Conservation (phyloP, 2,329 filamentous ascomycete species). For the Colletotrichum sp. region DNA sequence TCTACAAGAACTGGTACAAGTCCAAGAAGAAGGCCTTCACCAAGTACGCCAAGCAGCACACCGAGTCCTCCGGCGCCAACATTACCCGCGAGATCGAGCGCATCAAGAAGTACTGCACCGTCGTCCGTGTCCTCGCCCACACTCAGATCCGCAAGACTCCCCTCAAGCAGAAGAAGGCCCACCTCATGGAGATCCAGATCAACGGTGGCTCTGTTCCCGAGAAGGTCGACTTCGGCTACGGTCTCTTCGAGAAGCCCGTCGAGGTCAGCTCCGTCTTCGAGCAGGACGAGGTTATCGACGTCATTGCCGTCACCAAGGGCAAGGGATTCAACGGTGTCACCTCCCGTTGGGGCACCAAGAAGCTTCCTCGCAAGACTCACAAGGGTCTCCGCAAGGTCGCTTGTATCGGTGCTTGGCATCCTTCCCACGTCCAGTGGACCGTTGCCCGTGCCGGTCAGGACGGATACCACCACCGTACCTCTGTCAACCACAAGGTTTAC, state of each 20-base stretch:
- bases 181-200: slow-evolving; percentile 99
- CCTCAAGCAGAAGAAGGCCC: slow-evolving; percentile 99
- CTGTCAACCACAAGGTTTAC: slow-evolving; percentile 99
- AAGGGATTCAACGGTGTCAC: slow-evolving; percentile 99
- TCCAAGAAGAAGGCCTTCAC: slow-evolving; percentile 99
- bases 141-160: slow-evolving; percentile 99
- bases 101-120: slow-evolving; percentile 99
- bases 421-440: slow-evolving; percentile 99
- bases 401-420: slow-evolving; percentile 99
- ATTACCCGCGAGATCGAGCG: slow-evolving; percentile 98
- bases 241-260: slow-evolving; percentile 99
- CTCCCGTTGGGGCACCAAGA: slow-evolving; percentile 99
- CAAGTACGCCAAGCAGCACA: slow-evolving; percentile 99
- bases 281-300: slow-evolving; percentile 99
- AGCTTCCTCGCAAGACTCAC: slow-evolving; percentile 99
- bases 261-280: slow-evolving; percentile 94
- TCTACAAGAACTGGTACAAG: slow-evolving; percentile 99
- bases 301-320: slow-evolving; percentile 99
- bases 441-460: slow-evolving; percentile 99
- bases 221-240: slow-evolving; percentile 96
- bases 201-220: slow-evolving; percentile 95
- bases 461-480: slow-evolving; percentile 99
- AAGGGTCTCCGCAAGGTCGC: slow-evolving; percentile 99
- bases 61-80: slow-evolving; percentile 86
- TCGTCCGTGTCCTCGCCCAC: slow-evolving; percentile 98